Evolutionary conservation across 768 basidiomycete species (phyloP), one percentile per base, ranked within the genome.

Genomic region (Termitomyces sp.): DNA sequence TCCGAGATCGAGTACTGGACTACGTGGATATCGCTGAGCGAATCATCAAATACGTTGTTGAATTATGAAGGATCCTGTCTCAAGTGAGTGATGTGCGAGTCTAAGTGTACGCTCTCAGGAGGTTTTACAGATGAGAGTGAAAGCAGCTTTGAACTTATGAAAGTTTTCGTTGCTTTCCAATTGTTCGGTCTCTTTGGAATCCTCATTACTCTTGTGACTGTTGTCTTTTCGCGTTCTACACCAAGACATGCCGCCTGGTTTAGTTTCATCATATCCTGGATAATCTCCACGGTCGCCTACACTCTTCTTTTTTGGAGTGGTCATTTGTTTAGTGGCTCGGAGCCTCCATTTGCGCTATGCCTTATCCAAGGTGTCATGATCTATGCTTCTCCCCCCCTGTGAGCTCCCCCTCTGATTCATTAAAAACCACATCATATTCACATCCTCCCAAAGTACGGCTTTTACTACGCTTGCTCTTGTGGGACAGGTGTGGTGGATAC

Each of bases 191-290:
- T 54, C 29, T 54, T 54, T 31, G 53, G 53, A 29, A 54, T 42
- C 5, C 40, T 42, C 25, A 29, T 54, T 4, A 54, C 40, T 11
- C 53, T 54, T 5, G 15, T 11, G 40, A 54, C 53, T 42, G 53
- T 54, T 29, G 42, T 42, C 8, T 40, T 54, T 29, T 54, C 25
- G 15, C 53, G 29, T 54, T 54, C 40, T 15, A 67, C 63, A 29
- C 53, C 63, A 11, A 68, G 72, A n/a, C 69, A 69, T 20, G 63
- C 69, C 51, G 68, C 70, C 12, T 73, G 72, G 72, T 70, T 67
- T 42, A 73, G 68, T 56, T 73, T 73, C 51, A 66, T 67, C 47
- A 64, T 66, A 17, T 69, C 69, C 11, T 73, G 72, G 72, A 66
- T 70, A 9, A 68, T 72, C 3, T 73, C 70, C 17, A 67, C 68